These are phyloP conservation scores for Centella asiatica DNA, from an alignment of 129 eudicot species.

Conservation along the genomic window DNA sequence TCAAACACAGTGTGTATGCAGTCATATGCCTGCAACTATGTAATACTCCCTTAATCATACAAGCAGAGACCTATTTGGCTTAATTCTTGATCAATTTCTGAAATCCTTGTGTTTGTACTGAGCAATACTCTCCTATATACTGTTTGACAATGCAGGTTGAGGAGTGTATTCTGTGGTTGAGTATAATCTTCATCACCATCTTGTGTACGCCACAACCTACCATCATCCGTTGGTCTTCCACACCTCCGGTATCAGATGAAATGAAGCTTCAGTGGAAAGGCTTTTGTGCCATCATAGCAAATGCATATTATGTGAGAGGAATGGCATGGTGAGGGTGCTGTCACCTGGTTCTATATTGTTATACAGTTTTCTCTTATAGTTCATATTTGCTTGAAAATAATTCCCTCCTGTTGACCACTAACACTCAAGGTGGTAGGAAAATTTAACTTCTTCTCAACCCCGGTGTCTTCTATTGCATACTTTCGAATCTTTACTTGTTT, in stretches of 20 bases:
- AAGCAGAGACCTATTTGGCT: too few species aligned
- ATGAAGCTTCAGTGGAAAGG: conserved; percentile 82
- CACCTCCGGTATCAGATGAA: conserved; percentile 81
- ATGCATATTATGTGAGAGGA: conserved; percentile 86
- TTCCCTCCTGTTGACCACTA: too few species aligned
- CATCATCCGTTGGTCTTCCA: conserved; percentile 82
- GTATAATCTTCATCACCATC: conserved; percentile 86
- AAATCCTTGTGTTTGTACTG: not conserved
- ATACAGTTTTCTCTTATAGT: too few species aligned
- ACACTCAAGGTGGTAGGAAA: too few species aligned
- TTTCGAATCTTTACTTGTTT: too few species aligned
- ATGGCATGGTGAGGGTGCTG: conserved; percentile 86
- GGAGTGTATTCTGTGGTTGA: conserved; percentile 94
- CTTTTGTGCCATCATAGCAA: conserved; percentile 90
- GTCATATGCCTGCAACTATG: too few species aligned
- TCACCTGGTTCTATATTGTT: not conserved
- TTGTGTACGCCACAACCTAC: conserved; percentile 98
- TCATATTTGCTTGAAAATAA: too few species aligned
- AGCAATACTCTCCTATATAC: not conserved
- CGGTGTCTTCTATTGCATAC: too few species aligned
- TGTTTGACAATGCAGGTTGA: conserved; percentile 48
- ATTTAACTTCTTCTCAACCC: too few species aligned
- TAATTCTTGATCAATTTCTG: too few species aligned
- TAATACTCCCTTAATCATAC: too few species aligned
- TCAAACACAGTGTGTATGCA: too few species aligned